Evolutionary conservation across 2,329 filamentous ascomycete genomes (phyloP).

Genomic region (Trichoderma sp.): DNA sequence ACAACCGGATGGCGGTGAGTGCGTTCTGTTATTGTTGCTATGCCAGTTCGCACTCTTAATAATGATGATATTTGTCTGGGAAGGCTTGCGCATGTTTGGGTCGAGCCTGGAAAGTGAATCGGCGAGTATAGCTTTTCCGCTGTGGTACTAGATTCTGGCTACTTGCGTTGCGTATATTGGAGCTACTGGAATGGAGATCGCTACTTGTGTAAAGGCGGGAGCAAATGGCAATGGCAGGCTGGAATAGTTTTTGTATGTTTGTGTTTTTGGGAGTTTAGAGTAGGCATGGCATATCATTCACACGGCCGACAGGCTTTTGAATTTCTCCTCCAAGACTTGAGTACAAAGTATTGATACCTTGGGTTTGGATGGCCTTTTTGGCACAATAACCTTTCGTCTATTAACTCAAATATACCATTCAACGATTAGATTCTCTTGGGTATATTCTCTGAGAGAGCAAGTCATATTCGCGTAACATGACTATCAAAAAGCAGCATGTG

Average conservation of each 20-base stretch:
- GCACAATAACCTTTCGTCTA: neutral
- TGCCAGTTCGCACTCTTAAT: neutral
- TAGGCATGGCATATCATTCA: constrained; percentile 18
- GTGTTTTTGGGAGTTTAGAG: constrained; percentile 19
- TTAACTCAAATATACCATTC: too few species aligned
- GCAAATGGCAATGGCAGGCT: constrained; percentile 13
- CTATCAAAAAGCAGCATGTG: neutral
- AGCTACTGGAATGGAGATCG: constrained; percentile 9
- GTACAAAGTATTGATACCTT: neutral
- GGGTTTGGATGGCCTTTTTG: neutral
- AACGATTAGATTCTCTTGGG: neutral
- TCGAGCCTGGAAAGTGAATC: neutral
- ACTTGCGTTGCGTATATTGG: constrained; percentile 25
- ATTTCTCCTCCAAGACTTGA: neutral
- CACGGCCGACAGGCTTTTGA: constrained; percentile 5
- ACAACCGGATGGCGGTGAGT: constrained; percentile 7
- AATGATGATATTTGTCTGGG: constrained; percentile 20
- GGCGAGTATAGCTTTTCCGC: constrained; percentile 25
- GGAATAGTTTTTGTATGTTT: constrained; percentile 15
- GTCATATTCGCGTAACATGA: neutral
- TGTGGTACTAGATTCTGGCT: constrained; percentile 34
- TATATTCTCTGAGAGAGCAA: neutral
- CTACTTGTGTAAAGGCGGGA: constrained; percentile 7
- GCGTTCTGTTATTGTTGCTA: constrained; percentile 15
- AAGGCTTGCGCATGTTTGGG: constrained; percentile 23